Percentiles rank a stretch among this genome's conserved stretches.
These are phyloP conservation scores for Pseudogymnoascus sp. DNA, from an alignment of 2,329 filamentous ascomycete genomes.

Conservation along the genomic window DNA sequence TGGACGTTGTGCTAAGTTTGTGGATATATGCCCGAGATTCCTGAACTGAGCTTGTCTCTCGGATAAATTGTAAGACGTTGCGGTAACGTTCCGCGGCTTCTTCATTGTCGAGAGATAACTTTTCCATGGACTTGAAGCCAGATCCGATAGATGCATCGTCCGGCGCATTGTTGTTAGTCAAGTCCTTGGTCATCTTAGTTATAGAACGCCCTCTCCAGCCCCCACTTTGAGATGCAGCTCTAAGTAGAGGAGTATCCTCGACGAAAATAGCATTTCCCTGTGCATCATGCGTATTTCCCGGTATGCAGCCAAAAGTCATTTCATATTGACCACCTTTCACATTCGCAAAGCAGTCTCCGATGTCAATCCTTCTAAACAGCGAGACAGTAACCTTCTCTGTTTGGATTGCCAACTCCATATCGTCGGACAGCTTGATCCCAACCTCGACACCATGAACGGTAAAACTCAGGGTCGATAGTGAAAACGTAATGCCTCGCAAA, in stretches of 20 bases:
- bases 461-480: constrained; percentile 42
- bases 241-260: constrained; percentile 39
- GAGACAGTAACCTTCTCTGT: constrained; percentile 42
- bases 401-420: constrained; percentile 47
- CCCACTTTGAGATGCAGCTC: constrained; percentile 34
- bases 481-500: constrained; percentile 46
- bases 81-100: constrained; percentile 38
- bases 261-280: constrained; percentile 37
- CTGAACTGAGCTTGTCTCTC: constrained; percentile 34
- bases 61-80: constrained; percentile 35
- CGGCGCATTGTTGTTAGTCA: constrained; percentile 36
- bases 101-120: constrained; percentile 39
- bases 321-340: constrained; percentile 46
- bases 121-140: constrained; percentile 35
- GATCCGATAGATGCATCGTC: constrained; percentile 31
- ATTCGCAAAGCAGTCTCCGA: constrained; percentile 48
- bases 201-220: constrained; percentile 15
- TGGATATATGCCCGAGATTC: constrained; percentile 29
- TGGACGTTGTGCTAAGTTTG: constrained; percentile 15
- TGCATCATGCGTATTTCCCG: constrained; percentile 30
- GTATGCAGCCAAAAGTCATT: constrained; percentile 41
- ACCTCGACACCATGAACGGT: constrained; percentile 48
- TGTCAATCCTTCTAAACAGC: constrained; percentile 43
- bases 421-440: constrained; percentile 44
- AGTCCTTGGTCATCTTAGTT: constrained; percentile 25